A percentile compares a stretch with the other conserved stretches of the same genome.
These are phyloP conservation scores for Biscogniauxia marginata DNA, from an alignment of 2,329 filamentous ascomycete species.

Conservation along the genomic window DNA sequence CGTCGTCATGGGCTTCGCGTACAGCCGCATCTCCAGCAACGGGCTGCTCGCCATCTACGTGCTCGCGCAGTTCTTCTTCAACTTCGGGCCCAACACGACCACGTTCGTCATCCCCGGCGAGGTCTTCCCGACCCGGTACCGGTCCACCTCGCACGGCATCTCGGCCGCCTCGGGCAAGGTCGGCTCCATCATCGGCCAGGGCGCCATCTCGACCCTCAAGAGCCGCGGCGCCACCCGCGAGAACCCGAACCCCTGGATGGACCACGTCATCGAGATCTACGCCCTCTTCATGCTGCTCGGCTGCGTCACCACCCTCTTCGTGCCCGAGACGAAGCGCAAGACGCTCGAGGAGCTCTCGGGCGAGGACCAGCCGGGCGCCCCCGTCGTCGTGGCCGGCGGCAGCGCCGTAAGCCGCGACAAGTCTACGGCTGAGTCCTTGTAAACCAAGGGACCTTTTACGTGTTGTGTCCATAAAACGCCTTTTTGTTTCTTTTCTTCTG, in stretches of 20 bases:
- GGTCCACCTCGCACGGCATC: slow-evolving; percentile 57
- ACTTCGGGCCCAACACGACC: slow-evolving; percentile 57
- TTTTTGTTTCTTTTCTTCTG: slow-evolving; percentile 1
- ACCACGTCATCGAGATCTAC: slow-evolving; percentile 74
- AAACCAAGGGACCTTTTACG: background rate
- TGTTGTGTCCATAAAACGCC: background rate
- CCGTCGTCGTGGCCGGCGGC: background rate
- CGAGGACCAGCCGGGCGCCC: slow-evolving; percentile 26
- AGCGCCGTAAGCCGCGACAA: slow-evolving; percentile 11
- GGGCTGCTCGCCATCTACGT: slow-evolving; percentile 57
- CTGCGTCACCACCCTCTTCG: slow-evolving; percentile 65
- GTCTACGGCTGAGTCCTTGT: slow-evolving; percentile 8
- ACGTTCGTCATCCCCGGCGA: slow-evolving; percentile 58
- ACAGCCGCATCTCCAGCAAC: slow-evolving; percentile 49
- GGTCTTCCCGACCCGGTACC: slow-evolving; percentile 56
- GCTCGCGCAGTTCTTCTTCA: slow-evolving; percentile 59
- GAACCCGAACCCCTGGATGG: slow-evolving; percentile 61
- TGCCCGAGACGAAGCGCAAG: slow-evolving; percentile 73
- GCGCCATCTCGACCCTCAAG: slow-evolving; percentile 55
- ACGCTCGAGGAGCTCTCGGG: slow-evolving; percentile 65
- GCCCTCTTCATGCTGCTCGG: slow-evolving; percentile 77
- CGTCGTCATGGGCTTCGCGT: slow-evolving; percentile 62
- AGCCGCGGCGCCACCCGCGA: slow-evolving; percentile 41
- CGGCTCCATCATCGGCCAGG: slow-evolving; percentile 56
- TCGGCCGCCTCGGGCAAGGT: slow-evolving; percentile 56